Conservation (phyloP, 116 monocot genomes). For the Papilionanthe hybrid region DNA sequence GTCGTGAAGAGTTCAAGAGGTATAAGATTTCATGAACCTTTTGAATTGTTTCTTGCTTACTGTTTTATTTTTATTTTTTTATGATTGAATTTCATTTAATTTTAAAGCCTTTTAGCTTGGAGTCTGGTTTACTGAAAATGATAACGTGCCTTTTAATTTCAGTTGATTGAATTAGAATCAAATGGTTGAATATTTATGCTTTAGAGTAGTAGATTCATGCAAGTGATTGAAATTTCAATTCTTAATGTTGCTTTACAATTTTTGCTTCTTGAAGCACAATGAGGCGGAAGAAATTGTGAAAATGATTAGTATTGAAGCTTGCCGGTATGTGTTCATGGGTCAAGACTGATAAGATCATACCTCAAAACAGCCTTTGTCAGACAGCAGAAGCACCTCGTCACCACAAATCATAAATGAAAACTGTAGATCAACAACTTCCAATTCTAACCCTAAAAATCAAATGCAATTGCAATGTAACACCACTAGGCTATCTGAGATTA, state of each 20-base stretch:
- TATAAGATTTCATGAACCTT: not conserved
- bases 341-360: too few species aligned
- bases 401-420: too few species aligned
- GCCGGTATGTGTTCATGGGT: too few species aligned
- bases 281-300: not conserved
- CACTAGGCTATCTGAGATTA: too few species aligned
- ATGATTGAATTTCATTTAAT: not conserved
- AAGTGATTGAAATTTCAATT: not conserved
- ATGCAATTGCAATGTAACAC: too few species aligned
- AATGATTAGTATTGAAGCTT: too few species aligned
- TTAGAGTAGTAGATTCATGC: not conserved
- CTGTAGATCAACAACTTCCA: too few species aligned
- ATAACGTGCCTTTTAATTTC: not conserved
- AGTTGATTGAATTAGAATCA: not conserved
- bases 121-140: not conserved
- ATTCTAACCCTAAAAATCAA: too few species aligned
- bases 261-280: not conserved
- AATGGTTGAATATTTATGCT: not conserved
- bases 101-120: not conserved
- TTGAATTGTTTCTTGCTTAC: not conserved
- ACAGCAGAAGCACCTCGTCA: too few species aligned
- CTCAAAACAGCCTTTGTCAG: too few species aligned
- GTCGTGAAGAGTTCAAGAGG: constrained; percentile 24
- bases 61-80: not conserved
- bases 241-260: not conserved